phyloP scores from a whole-genome alignment of 306 rosid species.

The Dryas octopetala region DNA sequence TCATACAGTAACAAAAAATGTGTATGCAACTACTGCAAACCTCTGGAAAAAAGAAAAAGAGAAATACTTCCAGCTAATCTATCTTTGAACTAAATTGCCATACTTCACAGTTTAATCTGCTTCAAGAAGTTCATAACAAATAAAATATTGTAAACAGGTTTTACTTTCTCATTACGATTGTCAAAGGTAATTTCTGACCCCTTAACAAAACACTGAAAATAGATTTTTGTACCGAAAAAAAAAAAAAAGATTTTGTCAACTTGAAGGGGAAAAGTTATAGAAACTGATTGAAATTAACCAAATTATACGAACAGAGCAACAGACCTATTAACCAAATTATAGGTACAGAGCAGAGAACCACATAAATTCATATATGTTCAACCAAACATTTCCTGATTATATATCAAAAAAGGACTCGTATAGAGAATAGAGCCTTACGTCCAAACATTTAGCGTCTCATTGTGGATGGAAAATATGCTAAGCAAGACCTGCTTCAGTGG shows the following conservation, averaged over 20 bases:
- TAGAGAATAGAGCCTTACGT: conserved; percentile 56
- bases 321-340: background rate
- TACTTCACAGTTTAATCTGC: background rate
- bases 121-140: background rate
- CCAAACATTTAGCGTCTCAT: conserved; percentile 98
- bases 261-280: background rate
- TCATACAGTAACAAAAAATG: background rate
- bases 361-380: background rate
- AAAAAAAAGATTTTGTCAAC: background rate
- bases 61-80: background rate
- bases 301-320: background rate
- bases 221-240: background rate
- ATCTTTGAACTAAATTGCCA: background rate
- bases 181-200: background rate
- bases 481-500: conserved; percentile 81
- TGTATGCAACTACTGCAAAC: background rate
- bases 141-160: background rate
- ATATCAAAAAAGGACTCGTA: background rate
- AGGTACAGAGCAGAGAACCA: background rate
- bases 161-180: background rate
- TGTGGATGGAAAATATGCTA: conserved; percentile 84
- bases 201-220: background rate
- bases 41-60: background rate
- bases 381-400: background rate
- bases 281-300: background rate